These are phyloP conservation scores for Coemansia sp. DNA, from an alignment of 192 early-diverging fungal genomes.

Conservation along the genomic window DNA sequence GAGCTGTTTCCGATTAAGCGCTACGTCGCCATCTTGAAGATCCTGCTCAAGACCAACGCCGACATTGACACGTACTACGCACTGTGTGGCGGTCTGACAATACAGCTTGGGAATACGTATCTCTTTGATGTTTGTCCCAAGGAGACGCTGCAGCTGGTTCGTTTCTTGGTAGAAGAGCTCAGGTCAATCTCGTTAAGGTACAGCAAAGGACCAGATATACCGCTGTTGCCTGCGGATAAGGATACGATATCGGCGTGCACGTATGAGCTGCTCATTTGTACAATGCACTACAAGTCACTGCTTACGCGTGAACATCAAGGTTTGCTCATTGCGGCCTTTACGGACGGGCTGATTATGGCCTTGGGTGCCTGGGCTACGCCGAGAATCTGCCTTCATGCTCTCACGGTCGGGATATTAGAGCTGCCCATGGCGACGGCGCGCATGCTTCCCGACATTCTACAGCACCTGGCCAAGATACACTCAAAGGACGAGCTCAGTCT, in stretches of 20 bases:
- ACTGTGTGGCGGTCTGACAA: slow-evolving; percentile 64
- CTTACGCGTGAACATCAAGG: slow-evolving; percentile 70
- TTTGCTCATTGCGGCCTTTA: slow-evolving; percentile 71
- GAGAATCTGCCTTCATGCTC: slow-evolving; percentile 77
- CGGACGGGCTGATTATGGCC: slow-evolving; percentile 63
- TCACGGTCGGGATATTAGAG: slow-evolving; percentile 79
- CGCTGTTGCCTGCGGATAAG: slow-evolving; percentile 25
- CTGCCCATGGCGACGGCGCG: slow-evolving; percentile 77
- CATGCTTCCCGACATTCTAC: slow-evolving; percentile 66
- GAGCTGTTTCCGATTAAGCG: slow-evolving; percentile 56
- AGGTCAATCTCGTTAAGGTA: slow-evolving; percentile 20
- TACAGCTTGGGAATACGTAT: slow-evolving; percentile 73
- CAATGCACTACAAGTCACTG: slow-evolving; percentile 55
- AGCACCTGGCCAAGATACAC: slow-evolving; percentile 80
- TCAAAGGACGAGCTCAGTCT: slow-evolving; percentile 75
- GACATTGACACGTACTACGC: slow-evolving; percentile 72
- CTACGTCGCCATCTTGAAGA: slow-evolving; percentile 61
- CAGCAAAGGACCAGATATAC: slow-evolving; percentile 24
- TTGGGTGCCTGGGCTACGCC: slow-evolving; percentile 66
- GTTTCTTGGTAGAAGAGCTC: slow-evolving; percentile 67
- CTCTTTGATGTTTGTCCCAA: slow-evolving; percentile 66
- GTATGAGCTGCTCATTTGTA: slow-evolving; percentile 34
- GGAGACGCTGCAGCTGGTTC: slow-evolving; percentile 60
- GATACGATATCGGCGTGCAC: slow-evolving; percentile 21
- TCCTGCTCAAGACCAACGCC: slow-evolving; percentile 66